Evolutionary conservation across 169 alveolate species (phyloP).

Genomic region (Plasmodium relictum): DNA sequence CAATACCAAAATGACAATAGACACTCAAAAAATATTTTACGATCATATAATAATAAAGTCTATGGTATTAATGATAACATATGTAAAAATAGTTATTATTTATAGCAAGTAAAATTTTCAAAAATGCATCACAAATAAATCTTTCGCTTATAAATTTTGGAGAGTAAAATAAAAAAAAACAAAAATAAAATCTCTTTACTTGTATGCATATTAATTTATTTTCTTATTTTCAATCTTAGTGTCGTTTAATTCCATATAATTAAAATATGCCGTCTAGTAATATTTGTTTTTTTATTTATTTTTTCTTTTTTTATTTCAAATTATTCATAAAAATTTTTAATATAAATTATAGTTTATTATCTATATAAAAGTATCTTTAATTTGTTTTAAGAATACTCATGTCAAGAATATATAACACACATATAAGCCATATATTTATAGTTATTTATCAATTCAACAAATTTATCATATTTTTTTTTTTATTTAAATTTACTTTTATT

Average conservation of each 20-base stretch:
- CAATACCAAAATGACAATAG: slow-evolving; percentile 7
- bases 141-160: too few relatives aligned
- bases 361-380: slow-evolving; percentile 36
- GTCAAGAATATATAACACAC: slow-evolving; percentile 13
- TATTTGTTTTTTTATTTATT: background rate
- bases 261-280: too few relatives aligned
- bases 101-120: background rate
- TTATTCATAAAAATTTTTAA: slow-evolving; percentile 56
- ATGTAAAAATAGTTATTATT: slow-evolving; percentile 61
- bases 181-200: background rate
- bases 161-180: background rate
- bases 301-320: slow-evolving; percentile 13
- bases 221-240: too few relatives aligned
- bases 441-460: slow-evolving; percentile 2
- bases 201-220: background rate
- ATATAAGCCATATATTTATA: slow-evolving; percentile 1
- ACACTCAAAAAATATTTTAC: slow-evolving; percentile 39
- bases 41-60: slow-evolving; percentile 31
- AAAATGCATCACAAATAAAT: too few relatives aligned
- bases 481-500: slow-evolving; percentile 12
- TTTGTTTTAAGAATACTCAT: slow-evolving; percentile 62
- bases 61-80: slow-evolving; percentile 30
- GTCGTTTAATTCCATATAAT: too few relatives aligned
- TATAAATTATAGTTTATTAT: slow-evolving; percentile 19
- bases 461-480: slow-evolving; percentile 6